Percentiles rank a stretch among this genome's conserved stretches.
phyloP scores from a whole-genome alignment of 2,329 filamentous ascomycete species.

The Ophiocordyceps robertsii region DNA sequence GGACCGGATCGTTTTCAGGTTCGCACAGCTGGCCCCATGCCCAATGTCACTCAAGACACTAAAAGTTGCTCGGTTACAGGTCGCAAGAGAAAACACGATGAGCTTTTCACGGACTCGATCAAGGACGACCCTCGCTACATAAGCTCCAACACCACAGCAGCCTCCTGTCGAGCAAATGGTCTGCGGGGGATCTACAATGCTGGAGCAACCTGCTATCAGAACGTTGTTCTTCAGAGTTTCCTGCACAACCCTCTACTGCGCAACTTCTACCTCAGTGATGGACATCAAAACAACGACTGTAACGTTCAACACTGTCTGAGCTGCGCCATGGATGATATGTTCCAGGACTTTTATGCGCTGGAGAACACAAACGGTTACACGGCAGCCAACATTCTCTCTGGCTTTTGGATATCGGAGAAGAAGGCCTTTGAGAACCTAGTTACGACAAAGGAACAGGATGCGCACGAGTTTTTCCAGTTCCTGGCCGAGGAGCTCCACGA shows the following conservation, averaged over 20 bases:
- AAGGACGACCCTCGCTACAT: conserved; percentile 69
- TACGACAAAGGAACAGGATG: conserved; percentile 90
- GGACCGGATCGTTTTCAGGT: conserved; percentile 53
- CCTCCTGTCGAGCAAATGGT: conserved; percentile 75
- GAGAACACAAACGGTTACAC: conserved; percentile 84
- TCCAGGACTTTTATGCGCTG: conserved; percentile 55
- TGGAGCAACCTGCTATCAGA: conserved; percentile 97
- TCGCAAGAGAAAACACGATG: conserved; percentile 65
- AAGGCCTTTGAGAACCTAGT: conserved; percentile 61
- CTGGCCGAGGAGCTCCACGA: conserved; percentile 83
- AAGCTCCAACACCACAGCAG: conserved; percentile 60
- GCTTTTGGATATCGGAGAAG: conserved; percentile 77
- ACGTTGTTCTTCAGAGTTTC: conserved; percentile 85
- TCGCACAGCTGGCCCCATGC: conserved; percentile 10
- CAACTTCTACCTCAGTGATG: conserved; percentile 85
- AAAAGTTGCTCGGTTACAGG: conserved; percentile 19
- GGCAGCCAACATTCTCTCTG: conserved; percentile 75
- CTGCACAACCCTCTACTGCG: conserved; percentile 86
- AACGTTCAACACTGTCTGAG: conserved; percentile 47
- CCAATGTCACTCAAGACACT: neutral
- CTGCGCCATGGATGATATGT: conserved; percentile 62
- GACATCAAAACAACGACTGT: conserved; percentile 71
- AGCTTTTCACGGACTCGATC: conserved; percentile 48
- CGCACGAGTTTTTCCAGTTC: conserved; percentile 95
- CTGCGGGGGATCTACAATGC: conserved; percentile 92